Evolutionary conservation across 2,329 filamentous ascomycete genomes (phyloP).

Genomic region (Stachybotrys chlorohalonatus): DNA sequence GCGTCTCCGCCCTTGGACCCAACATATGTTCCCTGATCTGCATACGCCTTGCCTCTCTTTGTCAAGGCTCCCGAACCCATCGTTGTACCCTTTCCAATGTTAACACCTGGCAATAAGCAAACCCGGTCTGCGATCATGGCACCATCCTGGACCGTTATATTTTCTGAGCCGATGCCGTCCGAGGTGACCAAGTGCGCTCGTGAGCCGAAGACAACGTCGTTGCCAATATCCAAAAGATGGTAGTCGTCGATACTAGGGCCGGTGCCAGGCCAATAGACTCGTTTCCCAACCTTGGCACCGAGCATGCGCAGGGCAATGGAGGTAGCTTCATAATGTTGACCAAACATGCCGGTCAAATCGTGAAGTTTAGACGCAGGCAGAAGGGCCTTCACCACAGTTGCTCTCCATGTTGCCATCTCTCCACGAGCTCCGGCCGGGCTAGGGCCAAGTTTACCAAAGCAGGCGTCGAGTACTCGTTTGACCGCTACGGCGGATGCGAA

Average conservation of each 20-base stretch:
- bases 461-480: constrained; percentile 28
- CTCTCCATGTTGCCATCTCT: constrained; percentile 32
- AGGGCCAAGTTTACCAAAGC: constrained; percentile 27
- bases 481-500: constrained; percentile 32
- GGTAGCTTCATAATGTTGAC: constrained; percentile 45
- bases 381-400: constrained; percentile 32
- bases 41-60: constrained; percentile 32
- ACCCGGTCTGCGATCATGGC: constrained; percentile 51
- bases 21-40: constrained; percentile 37
- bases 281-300: constrained; percentile 41
- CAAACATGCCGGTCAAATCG: constrained; percentile 40
- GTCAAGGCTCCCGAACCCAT: constrained; percentile 47
- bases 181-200: constrained; percentile 44
- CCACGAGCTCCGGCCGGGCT: constrained; percentile 19
- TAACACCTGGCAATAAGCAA: constrained; percentile 40
- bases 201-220: constrained; percentile 52
- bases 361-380: constrained; percentile 34
- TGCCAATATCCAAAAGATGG: constrained; percentile 44
- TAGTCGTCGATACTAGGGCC: constrained; percentile 45
- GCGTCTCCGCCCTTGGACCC: constrained; percentile 43
- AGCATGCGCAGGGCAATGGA: constrained; percentile 39
- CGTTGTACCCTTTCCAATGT: constrained; percentile 36
- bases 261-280: constrained; percentile 49
- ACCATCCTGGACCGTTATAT: constrained; percentile 34
- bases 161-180: constrained; percentile 38